Conservation (phyloP, 805 yeast genomes). For the Wickerhamomyces rabaulensis region DNA sequence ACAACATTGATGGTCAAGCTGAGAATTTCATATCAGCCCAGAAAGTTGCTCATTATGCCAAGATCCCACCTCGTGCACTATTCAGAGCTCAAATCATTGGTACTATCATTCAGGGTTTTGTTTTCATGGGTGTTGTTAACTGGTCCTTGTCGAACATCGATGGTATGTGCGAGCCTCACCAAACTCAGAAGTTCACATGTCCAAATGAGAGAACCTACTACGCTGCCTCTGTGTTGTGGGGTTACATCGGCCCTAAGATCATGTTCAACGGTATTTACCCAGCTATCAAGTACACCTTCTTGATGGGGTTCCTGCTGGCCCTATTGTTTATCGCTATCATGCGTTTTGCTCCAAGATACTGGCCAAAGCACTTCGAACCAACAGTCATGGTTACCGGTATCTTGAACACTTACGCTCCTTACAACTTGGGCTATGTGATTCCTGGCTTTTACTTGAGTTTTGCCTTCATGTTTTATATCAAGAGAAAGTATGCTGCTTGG, state of each 20-base stretch:
- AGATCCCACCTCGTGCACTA: slow-evolving; percentile 53
- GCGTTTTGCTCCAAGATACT: slow-evolving; percentile 23
- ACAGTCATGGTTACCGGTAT: slow-evolving; percentile 44
- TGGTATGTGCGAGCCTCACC: slow-evolving; percentile 30
- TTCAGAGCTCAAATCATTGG: slow-evolving; percentile 41
- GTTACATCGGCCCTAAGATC: slow-evolving; percentile 53
- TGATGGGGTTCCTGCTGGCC: slow-evolving; percentile 42
- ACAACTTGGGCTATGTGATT: slow-evolving; percentile 35
- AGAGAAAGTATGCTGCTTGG: slow-evolving; percentile 40
- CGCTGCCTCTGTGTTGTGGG: slow-evolving; percentile 40
- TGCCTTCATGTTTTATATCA: slow-evolving; percentile 40
- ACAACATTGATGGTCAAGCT: slow-evolving; percentile 61
- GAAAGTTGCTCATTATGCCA: slow-evolving; percentile 42
- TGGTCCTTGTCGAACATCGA: slow-evolving; percentile 30
- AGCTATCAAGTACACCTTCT: slow-evolving; percentile 56
- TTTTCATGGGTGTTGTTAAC: slow-evolving; percentile 28
- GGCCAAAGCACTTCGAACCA: slow-evolving; percentile 34
- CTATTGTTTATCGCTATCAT: slow-evolving; percentile 27
- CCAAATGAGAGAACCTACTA: slow-evolving; percentile 39
- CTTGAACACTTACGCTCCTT: slow-evolving; percentile 42
- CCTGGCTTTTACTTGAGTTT: slow-evolving; percentile 27
- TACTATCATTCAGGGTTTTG: slow-evolving; percentile 26
- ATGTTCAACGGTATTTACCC: slow-evolving; percentile 58
- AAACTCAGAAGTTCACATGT: slow-evolving; percentile 35
- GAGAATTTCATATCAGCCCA: slow-evolving; percentile 51